These are phyloP conservation scores for Gelatoporia subvermispora DNA, from an alignment of 768 basidiomycete genomes.

Conservation along the genomic window DNA sequence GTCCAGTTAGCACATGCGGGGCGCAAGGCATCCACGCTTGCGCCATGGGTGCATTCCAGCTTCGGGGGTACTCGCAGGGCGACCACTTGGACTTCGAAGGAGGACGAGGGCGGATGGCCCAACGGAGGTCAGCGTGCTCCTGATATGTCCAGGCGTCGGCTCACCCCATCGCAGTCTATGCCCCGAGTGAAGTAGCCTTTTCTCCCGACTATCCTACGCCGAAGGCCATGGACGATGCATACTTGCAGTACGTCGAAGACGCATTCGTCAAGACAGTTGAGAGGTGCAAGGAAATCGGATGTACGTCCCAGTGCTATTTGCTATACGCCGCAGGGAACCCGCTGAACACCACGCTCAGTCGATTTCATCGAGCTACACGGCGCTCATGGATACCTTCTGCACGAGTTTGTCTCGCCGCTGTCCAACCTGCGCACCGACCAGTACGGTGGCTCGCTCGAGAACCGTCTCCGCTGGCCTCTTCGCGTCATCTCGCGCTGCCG, in stretches of 20 bases:
- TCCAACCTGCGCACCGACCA: slow-evolving; percentile 67
- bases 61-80: slow-evolving; percentile 27
- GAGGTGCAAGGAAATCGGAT: slow-evolving; percentile 57
- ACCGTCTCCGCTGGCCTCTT: slow-evolving; percentile 66
- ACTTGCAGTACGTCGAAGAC: slow-evolving; percentile 52
- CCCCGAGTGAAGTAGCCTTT: slow-evolving; percentile 56
- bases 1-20: slow-evolving; percentile 78
- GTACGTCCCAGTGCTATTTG: slow-evolving; percentile 31
- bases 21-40: slow-evolving; percentile 65
- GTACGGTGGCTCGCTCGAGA: slow-evolving; percentile 71
- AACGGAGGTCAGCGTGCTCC: slow-evolving; percentile 47
- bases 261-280: slow-evolving; percentile 54
- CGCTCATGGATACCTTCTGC: slow-evolving; percentile 69
- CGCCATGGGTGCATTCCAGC: slow-evolving; percentile 57
- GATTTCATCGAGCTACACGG: slow-evolving; percentile 71
- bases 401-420: slow-evolving; percentile 67
- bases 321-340: too few relatives aligned
- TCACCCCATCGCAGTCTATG: slow-evolving; percentile 43
- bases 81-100: slow-evolving; percentile 31
- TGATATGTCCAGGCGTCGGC: background rate
- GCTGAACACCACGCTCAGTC: slow-evolving; percentile 29
- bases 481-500: slow-evolving; percentile 50
- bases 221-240: slow-evolving; percentile 48
- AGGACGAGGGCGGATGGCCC: slow-evolving; percentile 68
- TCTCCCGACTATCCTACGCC: slow-evolving; percentile 49